phyloP scores from a whole-genome alignment of 129 eudicot species.

The Helianthus tuberosus region DNA sequence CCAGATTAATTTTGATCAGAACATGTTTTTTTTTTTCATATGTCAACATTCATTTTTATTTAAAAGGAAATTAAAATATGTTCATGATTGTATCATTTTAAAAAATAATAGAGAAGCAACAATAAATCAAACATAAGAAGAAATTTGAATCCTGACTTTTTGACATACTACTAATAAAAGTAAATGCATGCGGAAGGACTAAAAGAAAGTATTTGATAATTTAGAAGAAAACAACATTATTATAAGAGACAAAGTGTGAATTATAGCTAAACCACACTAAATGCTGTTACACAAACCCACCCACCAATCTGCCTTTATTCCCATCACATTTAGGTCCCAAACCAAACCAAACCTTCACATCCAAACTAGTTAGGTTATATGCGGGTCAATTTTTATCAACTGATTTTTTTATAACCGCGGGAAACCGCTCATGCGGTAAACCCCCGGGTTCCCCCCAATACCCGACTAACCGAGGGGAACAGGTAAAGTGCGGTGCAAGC shows the following conservation, averaged over 20 bases:
- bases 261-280: constrained; percentile 36
- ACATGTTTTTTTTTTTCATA: no score
- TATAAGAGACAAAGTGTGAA: constrained; percentile 18
- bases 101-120: no score
- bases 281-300: constrained; percentile 37
- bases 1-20: background rate
- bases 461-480: no score
- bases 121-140: background rate
- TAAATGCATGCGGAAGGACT: constrained; percentile 13
- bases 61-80: no score
- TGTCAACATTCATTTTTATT: no score
- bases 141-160: background rate
- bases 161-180: constrained; percentile 14
- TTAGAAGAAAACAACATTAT: constrained; percentile 19
- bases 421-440: no score
- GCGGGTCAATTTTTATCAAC: no score
- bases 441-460: no score
- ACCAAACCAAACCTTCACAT: constrained; percentile 31
- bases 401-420: no score
- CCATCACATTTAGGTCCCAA: constrained; percentile 33
- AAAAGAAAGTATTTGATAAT: background rate
- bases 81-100: no score
- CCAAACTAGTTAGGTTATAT: background rate
- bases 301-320: constrained; percentile 40
- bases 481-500: no score